A percentile compares a stretch with the other conserved stretches of the same genome.
phyloP scores from a whole-genome alignment of 2,329 filamentous ascomycete species.

The Chaetothyriales sp. region DNA sequence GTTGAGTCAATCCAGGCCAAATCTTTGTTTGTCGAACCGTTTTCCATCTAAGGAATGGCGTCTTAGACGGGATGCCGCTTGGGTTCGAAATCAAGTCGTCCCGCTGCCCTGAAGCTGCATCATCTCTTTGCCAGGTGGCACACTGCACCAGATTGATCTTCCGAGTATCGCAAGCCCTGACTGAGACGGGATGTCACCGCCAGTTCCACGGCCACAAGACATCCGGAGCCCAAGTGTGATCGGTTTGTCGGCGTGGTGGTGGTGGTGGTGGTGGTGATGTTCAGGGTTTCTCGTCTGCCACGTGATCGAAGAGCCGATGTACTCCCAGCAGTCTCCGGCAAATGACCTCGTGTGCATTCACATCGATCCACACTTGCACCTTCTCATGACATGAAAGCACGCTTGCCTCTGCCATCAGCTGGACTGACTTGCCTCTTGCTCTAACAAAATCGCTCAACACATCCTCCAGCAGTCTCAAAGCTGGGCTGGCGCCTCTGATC shows the following conservation, averaged over 20 bases:
- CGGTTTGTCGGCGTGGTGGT: background rate
- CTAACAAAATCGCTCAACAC: slow-evolving; percentile 18
- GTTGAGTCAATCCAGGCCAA: too few relatives aligned
- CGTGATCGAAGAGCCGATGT: background rate
- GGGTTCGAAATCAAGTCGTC: too few relatives aligned
- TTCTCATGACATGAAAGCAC: background rate
- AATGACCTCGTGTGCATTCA: background rate
- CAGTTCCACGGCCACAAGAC: too few relatives aligned
- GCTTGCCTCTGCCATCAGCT: background rate
- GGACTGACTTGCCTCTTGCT: background rate
- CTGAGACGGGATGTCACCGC: too few relatives aligned
- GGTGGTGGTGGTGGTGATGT: background rate
- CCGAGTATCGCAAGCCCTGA: too few relatives aligned
- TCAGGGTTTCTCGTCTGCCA: background rate
- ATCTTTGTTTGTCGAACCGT: too few relatives aligned
- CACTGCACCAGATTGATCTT: too few relatives aligned
- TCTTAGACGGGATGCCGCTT: too few relatives aligned
- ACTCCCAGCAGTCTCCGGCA: background rate
- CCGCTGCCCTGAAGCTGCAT: too few relatives aligned
- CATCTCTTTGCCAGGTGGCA: too few relatives aligned
- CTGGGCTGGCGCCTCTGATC: background rate
- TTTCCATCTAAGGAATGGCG: too few relatives aligned
- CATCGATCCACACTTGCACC: background rate
- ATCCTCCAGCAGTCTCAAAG: slow-evolving; percentile 43
- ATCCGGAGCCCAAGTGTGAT: too few relatives aligned